phyloP scores from a whole-genome alignment of 352 stramenopile genomes.

The Pythium utonaiense region DNA sequence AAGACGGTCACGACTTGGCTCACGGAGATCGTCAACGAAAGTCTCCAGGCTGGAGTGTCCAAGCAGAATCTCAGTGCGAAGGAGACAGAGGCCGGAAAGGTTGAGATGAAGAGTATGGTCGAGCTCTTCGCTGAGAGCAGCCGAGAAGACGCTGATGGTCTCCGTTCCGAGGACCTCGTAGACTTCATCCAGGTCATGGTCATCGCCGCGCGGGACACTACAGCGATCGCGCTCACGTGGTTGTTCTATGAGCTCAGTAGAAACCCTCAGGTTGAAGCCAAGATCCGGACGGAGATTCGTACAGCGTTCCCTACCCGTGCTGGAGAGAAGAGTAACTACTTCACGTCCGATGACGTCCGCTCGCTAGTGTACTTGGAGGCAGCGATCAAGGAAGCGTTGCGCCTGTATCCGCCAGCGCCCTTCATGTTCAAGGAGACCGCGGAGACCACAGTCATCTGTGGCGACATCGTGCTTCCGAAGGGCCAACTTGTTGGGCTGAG shows the following conservation, averaged over 20 bases:
- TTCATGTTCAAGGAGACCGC: slow-evolving; percentile 56
- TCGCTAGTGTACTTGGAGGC: slow-evolving; percentile 58
- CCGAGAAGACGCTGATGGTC: slow-evolving; percentile 10
- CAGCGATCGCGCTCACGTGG: slow-evolving; percentile 67
- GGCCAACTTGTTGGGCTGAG: slow-evolving; percentile 20
- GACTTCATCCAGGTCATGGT: slow-evolving; percentile 71
- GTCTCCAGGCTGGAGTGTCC: slow-evolving; percentile 3
- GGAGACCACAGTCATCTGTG: slow-evolving; percentile 45
- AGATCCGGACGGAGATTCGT: slow-evolving; percentile 46
- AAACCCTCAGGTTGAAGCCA: slow-evolving; percentile 42
- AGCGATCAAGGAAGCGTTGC: slow-evolving; percentile 54
- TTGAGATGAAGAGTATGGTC: slow-evolving; percentile 8
- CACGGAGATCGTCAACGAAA: slow-evolving; percentile 33
- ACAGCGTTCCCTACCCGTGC: slow-evolving; percentile 4
- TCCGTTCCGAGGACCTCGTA: slow-evolving; percentile 47
- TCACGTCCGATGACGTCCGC: slow-evolving; percentile 47
- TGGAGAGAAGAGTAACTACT: slow-evolving; percentile 6
- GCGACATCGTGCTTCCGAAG: slow-evolving; percentile 22
- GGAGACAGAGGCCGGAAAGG: not conserved
- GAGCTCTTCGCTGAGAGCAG: slow-evolving; percentile 11
- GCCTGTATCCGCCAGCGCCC: slow-evolving; percentile 53
- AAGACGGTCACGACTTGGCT: slow-evolving; percentile 34
- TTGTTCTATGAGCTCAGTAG: slow-evolving; percentile 63
- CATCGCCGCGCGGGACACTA: slow-evolving; percentile 75
- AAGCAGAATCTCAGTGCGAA: not conserved